Conservation (phyloP, 148 eudicot genomes). For the Amaranthus cruentus region DNA sequence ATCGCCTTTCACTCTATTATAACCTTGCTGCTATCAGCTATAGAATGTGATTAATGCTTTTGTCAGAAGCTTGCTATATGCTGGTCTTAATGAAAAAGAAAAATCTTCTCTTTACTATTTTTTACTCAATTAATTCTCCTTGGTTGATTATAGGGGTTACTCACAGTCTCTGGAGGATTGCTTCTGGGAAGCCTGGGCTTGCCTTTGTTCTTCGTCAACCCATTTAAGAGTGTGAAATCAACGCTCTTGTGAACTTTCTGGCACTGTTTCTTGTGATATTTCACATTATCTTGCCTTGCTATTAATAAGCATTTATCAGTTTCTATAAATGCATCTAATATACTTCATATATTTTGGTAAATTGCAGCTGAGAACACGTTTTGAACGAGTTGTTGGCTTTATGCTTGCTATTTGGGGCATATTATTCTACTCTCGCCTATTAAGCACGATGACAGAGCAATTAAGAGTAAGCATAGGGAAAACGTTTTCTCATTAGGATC, state of each 20-base stretch:
- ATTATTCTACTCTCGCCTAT: conserved; percentile 86
- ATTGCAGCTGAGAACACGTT: conserved; percentile 73
- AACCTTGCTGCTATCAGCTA: not conserved
- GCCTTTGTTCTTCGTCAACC: conserved; percentile 75
- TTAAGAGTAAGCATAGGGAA: conserved; percentile 63
- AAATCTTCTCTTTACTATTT: not conserved
- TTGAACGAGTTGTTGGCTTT: conserved; percentile 93
- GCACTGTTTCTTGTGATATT: conserved; percentile 19
- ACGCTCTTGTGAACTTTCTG: conserved; percentile 24
- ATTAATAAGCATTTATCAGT: not conserved
- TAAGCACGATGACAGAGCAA: conserved; percentile 99
- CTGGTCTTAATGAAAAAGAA: not conserved
- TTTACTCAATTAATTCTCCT: conserved; percentile 10
- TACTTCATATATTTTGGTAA: conserved; percentile 3
- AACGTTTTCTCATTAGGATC: conserved; percentile 1
- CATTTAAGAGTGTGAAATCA: conserved; percentile 65
- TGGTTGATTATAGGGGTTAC: conserved; percentile 45
- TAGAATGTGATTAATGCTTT: not conserved
- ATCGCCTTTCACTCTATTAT: conserved; percentile 1
- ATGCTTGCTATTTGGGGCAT: conserved; percentile 96
- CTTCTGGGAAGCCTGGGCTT: conserved; percentile 99
- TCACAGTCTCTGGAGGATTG: conserved; percentile 80
- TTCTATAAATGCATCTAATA: not conserved
- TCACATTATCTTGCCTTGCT: conserved; percentile 18
- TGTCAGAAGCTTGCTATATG: not conserved